phyloP scores from a whole-genome alignment of 176 grass and related monocot genomes.

The sorghum (Sorghum bicolor) region DNA sequence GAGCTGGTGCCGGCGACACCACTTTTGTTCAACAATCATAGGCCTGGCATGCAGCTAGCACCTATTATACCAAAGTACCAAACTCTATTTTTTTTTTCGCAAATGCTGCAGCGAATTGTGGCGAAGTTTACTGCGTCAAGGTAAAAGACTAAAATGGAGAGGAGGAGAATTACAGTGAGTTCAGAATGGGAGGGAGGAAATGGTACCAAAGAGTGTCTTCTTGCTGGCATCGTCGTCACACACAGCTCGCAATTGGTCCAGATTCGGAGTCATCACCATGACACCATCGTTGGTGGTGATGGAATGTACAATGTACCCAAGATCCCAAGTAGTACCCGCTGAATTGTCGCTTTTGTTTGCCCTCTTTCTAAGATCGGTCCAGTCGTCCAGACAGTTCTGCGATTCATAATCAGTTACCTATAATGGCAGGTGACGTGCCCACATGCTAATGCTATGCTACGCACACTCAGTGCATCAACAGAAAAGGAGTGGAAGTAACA shows the following conservation, averaged over 20 bases:
- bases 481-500: too few relatives aligned
- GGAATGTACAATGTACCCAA: background rate
- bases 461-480: too few relatives aligned
- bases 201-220: background rate
- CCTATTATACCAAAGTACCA: background rate
- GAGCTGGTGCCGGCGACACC: constrained; percentile 11
- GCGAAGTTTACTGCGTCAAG: background rate
- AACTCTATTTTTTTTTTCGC: background rate
- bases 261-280: background rate
- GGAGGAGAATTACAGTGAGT: background rate
- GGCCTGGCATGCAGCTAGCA: background rate
- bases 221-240: background rate
- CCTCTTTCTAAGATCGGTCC: background rate
- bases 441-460: background rate
- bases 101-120: background rate
- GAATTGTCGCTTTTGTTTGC: background rate
- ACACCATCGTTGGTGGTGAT: background rate
- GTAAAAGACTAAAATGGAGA: background rate
- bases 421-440: background rate
- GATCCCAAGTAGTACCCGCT: background rate
- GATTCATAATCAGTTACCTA: background rate
- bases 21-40: background rate
- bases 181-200: background rate
- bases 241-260: background rate
- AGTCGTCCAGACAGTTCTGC: background rate